phyloP scores from a whole-genome alignment of 1,284 basidiomycete genomes.

The Sanghuangporus baumii region DNA sequence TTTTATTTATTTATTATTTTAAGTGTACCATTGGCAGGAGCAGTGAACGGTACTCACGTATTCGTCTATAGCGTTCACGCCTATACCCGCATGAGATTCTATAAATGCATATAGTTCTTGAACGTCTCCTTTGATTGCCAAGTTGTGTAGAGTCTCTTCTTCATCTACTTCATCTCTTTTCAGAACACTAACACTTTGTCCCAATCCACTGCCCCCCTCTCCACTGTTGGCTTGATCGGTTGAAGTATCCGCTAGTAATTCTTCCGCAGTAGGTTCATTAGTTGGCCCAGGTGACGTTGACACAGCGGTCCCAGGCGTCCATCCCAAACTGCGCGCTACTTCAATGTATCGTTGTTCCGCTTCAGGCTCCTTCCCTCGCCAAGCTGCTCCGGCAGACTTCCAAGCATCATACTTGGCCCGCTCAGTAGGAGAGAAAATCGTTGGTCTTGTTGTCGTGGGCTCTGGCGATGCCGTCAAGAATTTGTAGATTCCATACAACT shows the following conservation, averaged over 20 bases:
- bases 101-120: conserved; percentile 44
- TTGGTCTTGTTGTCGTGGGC: conserved; percentile 63
- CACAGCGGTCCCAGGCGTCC: conserved; percentile 44
- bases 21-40: neutral
- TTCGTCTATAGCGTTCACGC: conserved; percentile 48
- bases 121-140: conserved; percentile 55
- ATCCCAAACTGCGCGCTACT: conserved; percentile 65
- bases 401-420: conserved; percentile 90
- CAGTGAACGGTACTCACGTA: conserved; percentile 42
- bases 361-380: conserved; percentile 35
- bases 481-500: conserved; percentile 90
- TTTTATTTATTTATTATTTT: neutral
- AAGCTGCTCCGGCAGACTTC: conserved; percentile 48
- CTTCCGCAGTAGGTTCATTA: conserved; percentile 21
- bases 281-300: conserved; percentile 10
- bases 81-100: conserved; percentile 30
- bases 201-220: conserved; percentile 43
- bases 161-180: conserved; percentile 34
- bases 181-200: conserved; percentile 60
- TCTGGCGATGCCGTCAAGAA: conserved; percentile 52
- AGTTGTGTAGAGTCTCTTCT: conserved; percentile 48
- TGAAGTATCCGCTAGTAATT: conserved; percentile 28
- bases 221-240: conserved; percentile 34
- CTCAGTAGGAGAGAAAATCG: conserved; percentile 75
- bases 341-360: conserved; percentile 63